These are phyloP conservation scores for Colletotrichum falcatum DNA, from an alignment of 2,329 filamentous ascomycete species.

Conservation along the genomic window DNA sequence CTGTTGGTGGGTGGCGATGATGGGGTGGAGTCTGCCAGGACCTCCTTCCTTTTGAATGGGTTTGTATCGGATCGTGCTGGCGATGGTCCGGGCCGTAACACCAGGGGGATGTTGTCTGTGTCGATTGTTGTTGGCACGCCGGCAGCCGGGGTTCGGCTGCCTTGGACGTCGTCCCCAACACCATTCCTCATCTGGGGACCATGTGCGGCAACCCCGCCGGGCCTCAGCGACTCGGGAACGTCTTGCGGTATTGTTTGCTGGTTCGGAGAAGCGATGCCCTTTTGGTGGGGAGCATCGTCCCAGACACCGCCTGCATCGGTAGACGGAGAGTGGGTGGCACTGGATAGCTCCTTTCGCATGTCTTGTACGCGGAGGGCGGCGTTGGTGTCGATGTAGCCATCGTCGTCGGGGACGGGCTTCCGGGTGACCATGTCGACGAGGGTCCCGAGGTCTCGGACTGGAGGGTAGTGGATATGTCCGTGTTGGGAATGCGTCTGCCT, in stretches of 20 bases:
- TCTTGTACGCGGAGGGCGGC: slow-evolving; percentile 45
- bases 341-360: slow-evolving; percentile 49
- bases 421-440: slow-evolving; percentile 55
- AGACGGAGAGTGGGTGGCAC: slow-evolving; percentile 49
- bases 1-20: slow-evolving; percentile 39
- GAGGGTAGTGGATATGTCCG: neutral
- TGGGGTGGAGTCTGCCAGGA: slow-evolving; percentile 40
- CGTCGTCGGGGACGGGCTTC: slow-evolving; percentile 52
- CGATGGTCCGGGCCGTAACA: slow-evolving; percentile 47
- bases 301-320: slow-evolving; percentile 43
- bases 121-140: slow-evolving; percentile 17
- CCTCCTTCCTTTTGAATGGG: slow-evolving; percentile 65
- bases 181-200: slow-evolving; percentile 47
- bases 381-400: slow-evolving; percentile 45
- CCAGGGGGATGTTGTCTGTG: slow-evolving; percentile 47
- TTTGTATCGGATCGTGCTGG: slow-evolving; percentile 58
- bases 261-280: slow-evolving; percentile 19
- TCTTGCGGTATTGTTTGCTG: slow-evolving; percentile 34
- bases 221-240: slow-evolving; percentile 50
- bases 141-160: slow-evolving; percentile 33
- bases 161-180: slow-evolving; percentile 48
- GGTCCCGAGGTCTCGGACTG: slow-evolving; percentile 34
- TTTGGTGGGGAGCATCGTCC: slow-evolving; percentile 43
- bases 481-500: neutral
- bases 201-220: slow-evolving; percentile 45